Conservation (phyloP, 306 rosid species). For the Rosa multiflora region DNA sequence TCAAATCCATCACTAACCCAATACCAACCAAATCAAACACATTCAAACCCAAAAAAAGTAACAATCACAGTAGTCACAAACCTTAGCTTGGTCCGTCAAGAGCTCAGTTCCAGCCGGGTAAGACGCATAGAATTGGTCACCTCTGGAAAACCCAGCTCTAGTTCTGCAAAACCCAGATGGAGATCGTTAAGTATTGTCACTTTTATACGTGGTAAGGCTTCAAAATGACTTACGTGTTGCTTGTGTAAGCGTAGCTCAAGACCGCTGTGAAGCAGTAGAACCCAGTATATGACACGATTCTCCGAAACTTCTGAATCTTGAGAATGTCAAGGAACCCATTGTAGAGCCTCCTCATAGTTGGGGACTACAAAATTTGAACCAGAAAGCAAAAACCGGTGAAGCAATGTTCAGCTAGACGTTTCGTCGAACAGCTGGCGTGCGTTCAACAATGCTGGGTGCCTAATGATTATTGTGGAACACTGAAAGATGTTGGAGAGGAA, state of each 20-base stretch:
- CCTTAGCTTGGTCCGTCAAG: conserved; percentile 81
- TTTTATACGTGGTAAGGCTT: not conserved
- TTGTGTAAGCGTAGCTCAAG: conserved; percentile 64
- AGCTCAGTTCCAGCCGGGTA: conserved; percentile 97
- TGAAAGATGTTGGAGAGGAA: too few relatives aligned
- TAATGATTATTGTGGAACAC: too few relatives aligned
- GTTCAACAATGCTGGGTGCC: too few relatives aligned
- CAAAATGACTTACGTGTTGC: conserved; percentile 64
- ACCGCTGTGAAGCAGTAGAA: conserved; percentile 73
- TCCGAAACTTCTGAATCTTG: conserved; percentile 81
- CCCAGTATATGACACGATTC: conserved; percentile 74
- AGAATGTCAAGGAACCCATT: conserved; percentile 57
- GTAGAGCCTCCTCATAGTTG: conserved; percentile 18
- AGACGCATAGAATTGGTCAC: conserved; percentile 89
- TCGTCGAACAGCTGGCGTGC: too few relatives aligned
- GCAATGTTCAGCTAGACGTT: not conserved
- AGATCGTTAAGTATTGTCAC: not conserved
- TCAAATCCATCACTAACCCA: not conserved
- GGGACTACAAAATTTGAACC: not conserved
- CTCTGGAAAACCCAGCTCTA: conserved; percentile 95
- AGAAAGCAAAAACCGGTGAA: not conserved
- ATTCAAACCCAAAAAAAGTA: not conserved
- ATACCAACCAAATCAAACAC: not conserved
- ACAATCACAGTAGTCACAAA: conserved; percentile 5
- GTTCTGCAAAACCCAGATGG: conserved; percentile 60